phyloP scores from a whole-genome alignment of 768 basidiomycete species.

The Lepiota brunneoincarnata region DNA sequence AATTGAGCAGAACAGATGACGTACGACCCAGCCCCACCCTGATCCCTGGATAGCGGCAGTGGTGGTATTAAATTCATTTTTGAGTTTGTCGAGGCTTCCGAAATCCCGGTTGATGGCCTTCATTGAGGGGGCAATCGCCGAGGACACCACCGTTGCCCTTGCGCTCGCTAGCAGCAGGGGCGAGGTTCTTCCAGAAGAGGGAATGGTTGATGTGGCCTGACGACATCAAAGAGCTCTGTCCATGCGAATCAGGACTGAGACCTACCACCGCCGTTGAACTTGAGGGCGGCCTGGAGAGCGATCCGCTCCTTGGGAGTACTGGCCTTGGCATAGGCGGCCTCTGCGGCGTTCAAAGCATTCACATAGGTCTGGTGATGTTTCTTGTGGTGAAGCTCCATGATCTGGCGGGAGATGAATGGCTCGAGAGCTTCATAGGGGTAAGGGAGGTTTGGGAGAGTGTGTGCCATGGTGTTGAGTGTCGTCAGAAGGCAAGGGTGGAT shows the following conservation, averaged over 20 bases:
- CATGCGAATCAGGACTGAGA: not conserved
- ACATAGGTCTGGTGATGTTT: slow-evolving; percentile 96
- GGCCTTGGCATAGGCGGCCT: slow-evolving; percentile 72
- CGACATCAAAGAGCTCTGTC: not conserved
- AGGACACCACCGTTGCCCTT: slow-evolving; percentile 63
- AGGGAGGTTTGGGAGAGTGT: slow-evolving; percentile 61
- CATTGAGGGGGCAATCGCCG: slow-evolving; percentile 64
- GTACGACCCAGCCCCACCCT: slow-evolving; percentile 97
- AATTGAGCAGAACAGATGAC: no score
- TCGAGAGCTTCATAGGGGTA: slow-evolving; percentile 83
- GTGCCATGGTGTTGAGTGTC: slow-evolving; percentile 18
- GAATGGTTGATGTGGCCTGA: slow-evolving; percentile 92
- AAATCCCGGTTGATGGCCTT: slow-evolving; percentile 77
- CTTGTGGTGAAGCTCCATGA: slow-evolving; percentile 91
- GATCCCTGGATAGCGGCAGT: slow-evolving; percentile 95
- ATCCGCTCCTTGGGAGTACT: slow-evolving; percentile 73
- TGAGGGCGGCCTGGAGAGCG: slow-evolving; percentile 85
- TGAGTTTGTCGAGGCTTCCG: slow-evolving; percentile 83
- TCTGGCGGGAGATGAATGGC: slow-evolving; percentile 86
- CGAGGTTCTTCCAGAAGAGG: slow-evolving; percentile 97
- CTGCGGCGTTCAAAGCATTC: slow-evolving; percentile 90
- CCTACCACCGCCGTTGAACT: slow-evolving; percentile 95
- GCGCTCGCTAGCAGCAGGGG: slow-evolving; percentile 45
- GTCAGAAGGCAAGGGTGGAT: not conserved
- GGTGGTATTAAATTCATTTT: slow-evolving; percentile 80